phyloP scores from a whole-genome alignment of 495 filamentous ascomycete genomes.

The Aspergillus bertholletiae region DNA sequence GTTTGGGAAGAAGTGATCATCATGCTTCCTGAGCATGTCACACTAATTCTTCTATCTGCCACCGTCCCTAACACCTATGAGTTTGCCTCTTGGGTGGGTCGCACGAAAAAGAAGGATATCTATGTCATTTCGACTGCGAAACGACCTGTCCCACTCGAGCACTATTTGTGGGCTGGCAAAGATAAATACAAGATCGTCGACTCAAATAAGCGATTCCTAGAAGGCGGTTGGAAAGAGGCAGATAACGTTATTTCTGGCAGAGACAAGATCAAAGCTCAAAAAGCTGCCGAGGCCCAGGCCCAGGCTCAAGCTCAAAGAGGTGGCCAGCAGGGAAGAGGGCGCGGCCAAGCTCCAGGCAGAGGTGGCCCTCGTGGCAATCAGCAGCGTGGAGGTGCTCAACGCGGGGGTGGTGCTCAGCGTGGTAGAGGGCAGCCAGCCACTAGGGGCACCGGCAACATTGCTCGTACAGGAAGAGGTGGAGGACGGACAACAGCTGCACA shows the following conservation, averaged over 20 bases:
- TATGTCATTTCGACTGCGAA: conserved; percentile 98
- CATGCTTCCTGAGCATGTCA: conserved; percentile 96
- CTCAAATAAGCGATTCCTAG: conserved; percentile 82
- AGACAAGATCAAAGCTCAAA: conserved; percentile 67
- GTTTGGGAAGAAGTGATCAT: conserved; percentile 99
- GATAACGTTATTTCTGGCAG: conserved; percentile 77
- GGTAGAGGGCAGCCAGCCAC: conserved; percentile 55
- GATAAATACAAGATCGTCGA: conserved; percentile 93
- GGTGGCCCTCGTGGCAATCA: conserved; percentile 24
- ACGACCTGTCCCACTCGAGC: conserved; percentile 89
- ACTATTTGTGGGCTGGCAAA: conserved; percentile 93
- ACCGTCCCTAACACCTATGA: conserved; percentile 97
- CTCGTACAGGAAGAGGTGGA: conserved; percentile 77
- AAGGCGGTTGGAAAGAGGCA: conserved; percentile 91
- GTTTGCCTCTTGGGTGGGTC: conserved; percentile 96
- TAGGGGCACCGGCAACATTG: conserved; percentile 79
- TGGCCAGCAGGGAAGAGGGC: conserved; percentile 43
- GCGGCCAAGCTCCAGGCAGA: conserved; percentile 39
- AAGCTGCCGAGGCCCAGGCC: conserved; percentile 44
- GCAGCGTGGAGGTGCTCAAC: conserved; percentile 43
- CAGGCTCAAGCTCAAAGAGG: conserved; percentile 50
- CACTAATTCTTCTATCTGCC: conserved; percentile 89
- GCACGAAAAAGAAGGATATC: conserved; percentile 98
- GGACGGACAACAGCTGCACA: conserved; percentile 83
- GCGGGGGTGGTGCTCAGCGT: conserved; percentile 50